Percentiles rank a stretch among this genome's conserved stretches.
phyloP scores from a whole-genome alignment of 2,329 filamentous ascomycete species.

The Triangularia verruculosa region DNA sequence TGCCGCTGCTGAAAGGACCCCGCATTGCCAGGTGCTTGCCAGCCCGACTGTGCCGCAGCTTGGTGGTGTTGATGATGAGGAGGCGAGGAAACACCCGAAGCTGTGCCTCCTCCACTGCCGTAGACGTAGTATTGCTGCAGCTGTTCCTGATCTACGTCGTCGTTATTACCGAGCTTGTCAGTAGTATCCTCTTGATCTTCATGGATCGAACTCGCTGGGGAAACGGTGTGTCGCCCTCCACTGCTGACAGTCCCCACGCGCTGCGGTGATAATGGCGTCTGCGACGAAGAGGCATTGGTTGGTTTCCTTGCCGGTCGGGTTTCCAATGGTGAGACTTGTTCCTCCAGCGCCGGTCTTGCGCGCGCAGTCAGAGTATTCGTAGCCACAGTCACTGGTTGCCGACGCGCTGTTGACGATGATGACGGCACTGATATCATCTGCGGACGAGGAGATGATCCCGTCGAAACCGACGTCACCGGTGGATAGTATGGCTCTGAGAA shows the following conservation, averaged over 20 bases:
- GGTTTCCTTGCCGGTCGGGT: neutral
- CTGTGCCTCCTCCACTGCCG: constrained; percentile 5
- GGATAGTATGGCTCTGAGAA: constrained; percentile 4
- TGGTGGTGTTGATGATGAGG: constrained; percentile 3
- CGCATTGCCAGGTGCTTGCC: constrained; percentile 1
- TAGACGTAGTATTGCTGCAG: constrained; percentile 1
- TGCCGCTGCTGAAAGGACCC: neutral
- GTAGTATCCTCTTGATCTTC: constrained; percentile 10
- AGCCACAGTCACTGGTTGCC: constrained; percentile 3
- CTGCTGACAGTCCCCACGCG: constrained; percentile 21
- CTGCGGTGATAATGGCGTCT: constrained; percentile 6
- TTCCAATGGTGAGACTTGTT: constrained; percentile 7
- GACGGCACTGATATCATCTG: neutral
- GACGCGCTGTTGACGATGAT: neutral
- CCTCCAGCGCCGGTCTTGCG: neutral
- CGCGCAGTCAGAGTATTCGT: neutral
- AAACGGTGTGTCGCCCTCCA: constrained; percentile 20
- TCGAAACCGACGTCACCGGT: constrained; percentile 1
- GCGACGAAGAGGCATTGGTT: neutral
- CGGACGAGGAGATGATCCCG: neutral
- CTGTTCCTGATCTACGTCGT: neutral
- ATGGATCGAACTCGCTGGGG: constrained; percentile 26
- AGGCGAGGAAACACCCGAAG: constrained; percentile 3
- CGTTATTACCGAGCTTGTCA: neutral
- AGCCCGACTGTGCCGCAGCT: constrained; percentile 2